A percentile compares a stretch with the other conserved stretches of the same genome.
Evolutionary conservation across 2,329 filamentous ascomycete genomes (phyloP).

Genomic region (Fusarium tuaranense): DNA sequence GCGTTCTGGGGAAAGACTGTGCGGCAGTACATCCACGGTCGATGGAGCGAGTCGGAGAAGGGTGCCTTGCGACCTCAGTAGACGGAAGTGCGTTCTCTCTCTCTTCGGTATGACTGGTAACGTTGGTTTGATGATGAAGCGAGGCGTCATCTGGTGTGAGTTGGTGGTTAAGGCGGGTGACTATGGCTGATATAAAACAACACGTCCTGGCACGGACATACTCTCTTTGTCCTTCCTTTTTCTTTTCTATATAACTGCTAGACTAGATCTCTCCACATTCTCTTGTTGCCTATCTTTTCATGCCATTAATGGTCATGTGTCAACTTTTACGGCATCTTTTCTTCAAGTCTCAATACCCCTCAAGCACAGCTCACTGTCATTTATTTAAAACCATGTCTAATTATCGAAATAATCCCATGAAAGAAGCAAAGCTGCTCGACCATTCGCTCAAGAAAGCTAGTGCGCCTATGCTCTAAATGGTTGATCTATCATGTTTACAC

Average conservation of each 20-base stretch:
- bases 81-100: not conserved
- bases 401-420: not conserved
- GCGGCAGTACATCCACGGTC: conserved; percentile 33
- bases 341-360: not conserved
- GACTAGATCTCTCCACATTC: not conserved
- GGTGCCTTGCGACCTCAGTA: conserved; percentile 35
- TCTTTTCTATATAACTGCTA: not conserved
- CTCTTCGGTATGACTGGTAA: not conserved
- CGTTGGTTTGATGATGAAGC: not conserved
- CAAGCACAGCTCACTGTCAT: not conserved
- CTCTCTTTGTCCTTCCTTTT: not conserved
- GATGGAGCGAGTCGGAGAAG: conserved; percentile 33
- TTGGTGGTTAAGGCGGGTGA: not conserved
- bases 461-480: not conserved
- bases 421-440: too few species aligned
- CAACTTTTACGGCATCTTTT: not conserved
- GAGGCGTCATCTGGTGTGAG: not conserved
- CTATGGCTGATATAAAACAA: not conserved
- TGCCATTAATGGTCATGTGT: not conserved
- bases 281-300: not conserved
- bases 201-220: not conserved
- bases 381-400: not conserved
- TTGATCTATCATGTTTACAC: too few species aligned
- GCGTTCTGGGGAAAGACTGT: conserved; percentile 36
- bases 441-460: not conserved